A percentile compares a stretch with the other conserved stretches of the same genome.
Evolutionary conservation across 2,329 filamentous ascomycete species (phyloP).

Genomic region (Verticillium nubilum): DNA sequence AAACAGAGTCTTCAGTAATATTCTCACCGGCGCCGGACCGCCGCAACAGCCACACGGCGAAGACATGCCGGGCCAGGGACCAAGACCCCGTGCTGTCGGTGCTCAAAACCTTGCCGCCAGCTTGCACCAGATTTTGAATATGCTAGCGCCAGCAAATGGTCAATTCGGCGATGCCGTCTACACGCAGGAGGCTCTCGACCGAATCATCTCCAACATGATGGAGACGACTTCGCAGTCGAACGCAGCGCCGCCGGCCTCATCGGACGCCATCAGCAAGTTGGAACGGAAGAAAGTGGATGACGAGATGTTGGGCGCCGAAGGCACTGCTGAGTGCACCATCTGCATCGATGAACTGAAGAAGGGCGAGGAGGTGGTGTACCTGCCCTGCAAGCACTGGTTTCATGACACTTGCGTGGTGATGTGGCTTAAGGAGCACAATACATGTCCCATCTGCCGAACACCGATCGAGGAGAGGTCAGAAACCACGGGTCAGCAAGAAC

Average conservation of each 20-base stretch:
- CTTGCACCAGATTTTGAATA: slow-evolving; percentile 47
- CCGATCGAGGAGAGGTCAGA: slow-evolving; percentile 38
- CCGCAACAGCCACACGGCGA: slow-evolving; percentile 18
- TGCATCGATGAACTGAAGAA: slow-evolving; percentile 82
- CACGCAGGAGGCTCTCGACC: slow-evolving; percentile 83
- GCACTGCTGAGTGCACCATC: slow-evolving; percentile 83
- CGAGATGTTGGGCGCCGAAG: slow-evolving; percentile 60
- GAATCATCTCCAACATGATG: slow-evolving; percentile 83
- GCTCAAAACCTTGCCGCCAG: slow-evolving; percentile 25
- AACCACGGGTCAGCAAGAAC: slow-evolving; percentile 6
- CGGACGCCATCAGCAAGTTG: slow-evolving; percentile 67
- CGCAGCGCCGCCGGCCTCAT: slow-evolving; percentile 75
- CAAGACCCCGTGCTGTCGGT: slow-evolving; percentile 13
- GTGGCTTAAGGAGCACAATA: slow-evolving; percentile 89
- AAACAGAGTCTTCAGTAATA: slow-evolving; percentile 39
- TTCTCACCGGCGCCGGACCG: slow-evolving; percentile 34
- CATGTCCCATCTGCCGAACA: slow-evolving; percentile 76
- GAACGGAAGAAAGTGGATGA: slow-evolving; percentile 65
- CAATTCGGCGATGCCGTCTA: slow-evolving; percentile 77
- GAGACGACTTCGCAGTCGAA: slow-evolving; percentile 72
- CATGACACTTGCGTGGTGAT: slow-evolving; percentile 75
- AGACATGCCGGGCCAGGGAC: background rate
- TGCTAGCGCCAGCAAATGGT: slow-evolving; percentile 45
- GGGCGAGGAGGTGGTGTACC: slow-evolving; percentile 66
- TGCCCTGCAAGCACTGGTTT: slow-evolving; percentile 94